phyloP scores from a whole-genome alignment of 257 asterid genomes.

The Nicotiana tomentosiformis region DNA sequence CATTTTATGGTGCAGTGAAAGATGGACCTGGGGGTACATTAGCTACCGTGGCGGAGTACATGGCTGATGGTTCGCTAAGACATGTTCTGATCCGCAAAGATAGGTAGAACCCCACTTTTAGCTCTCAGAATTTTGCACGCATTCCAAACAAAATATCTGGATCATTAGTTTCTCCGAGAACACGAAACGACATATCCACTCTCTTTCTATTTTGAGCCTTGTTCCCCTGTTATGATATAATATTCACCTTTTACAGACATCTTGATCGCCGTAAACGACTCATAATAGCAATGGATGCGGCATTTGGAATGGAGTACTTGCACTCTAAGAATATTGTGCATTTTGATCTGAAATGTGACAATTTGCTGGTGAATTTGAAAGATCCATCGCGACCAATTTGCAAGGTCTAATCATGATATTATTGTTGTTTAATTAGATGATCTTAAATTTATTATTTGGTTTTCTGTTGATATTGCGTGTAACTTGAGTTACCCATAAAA shows the following conservation, averaged over 20 bases:
- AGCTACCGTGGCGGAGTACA: slow-evolving; percentile 67
- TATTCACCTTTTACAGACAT: slow-evolving; percentile 43
- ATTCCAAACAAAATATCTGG: background rate
- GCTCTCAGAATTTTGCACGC: background rate
- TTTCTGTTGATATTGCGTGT: background rate
- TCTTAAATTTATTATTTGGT: background rate
- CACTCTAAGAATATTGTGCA: slow-evolving; percentile 92
- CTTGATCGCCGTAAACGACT: slow-evolving; percentile 82
- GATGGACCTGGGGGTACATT: slow-evolving; percentile 73
- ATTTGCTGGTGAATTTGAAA: slow-evolving; percentile 77
- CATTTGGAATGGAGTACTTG: slow-evolving; percentile 95
- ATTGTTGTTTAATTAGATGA: background rate
- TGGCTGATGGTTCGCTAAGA: slow-evolving; percentile 69
- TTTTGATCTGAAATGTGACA: slow-evolving; percentile 93
- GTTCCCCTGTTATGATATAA: slow-evolving; percentile 2
- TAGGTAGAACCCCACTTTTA: slow-evolving; percentile 28
- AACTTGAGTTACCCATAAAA: background rate
- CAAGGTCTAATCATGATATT: slow-evolving; percentile 42
- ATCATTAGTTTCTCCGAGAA: background rate
- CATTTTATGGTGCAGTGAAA: slow-evolving; percentile 70
- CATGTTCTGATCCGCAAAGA: slow-evolving; percentile 66
- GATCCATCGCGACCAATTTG: slow-evolving; percentile 92
- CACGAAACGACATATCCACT: background rate
- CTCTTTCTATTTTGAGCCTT: background rate
- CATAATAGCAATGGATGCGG: slow-evolving; percentile 94